phyloP scores from a whole-genome alignment of 768 basidiomycete species.

The Hypholoma sublateritium region DNA sequence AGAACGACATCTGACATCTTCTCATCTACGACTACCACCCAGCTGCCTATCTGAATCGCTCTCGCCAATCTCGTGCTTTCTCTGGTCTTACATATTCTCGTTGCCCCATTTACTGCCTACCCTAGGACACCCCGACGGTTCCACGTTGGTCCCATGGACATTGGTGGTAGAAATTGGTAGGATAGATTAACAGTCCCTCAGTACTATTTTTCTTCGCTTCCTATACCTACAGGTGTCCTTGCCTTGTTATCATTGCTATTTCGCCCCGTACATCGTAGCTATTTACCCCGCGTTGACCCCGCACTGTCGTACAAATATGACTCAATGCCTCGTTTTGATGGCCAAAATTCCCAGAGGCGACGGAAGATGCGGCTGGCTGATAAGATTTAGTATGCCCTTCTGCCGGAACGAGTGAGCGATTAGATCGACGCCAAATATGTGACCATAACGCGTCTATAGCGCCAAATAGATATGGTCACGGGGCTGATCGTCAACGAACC shows the following conservation, averaged over 20 bases:
- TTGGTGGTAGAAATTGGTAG: constrained; percentile 1
- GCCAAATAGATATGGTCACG: constrained; percentile 14
- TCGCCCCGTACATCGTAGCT: not conserved
- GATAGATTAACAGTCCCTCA: constrained; percentile 8
- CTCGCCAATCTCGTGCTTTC: constrained; percentile 11
- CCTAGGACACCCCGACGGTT: constrained; percentile 6
- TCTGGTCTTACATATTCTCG: not conserved
- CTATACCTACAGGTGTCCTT: constrained; percentile 5
- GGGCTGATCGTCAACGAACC: constrained; percentile 13
- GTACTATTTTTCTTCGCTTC: constrained; percentile 4
- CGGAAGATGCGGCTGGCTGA: not conserved
- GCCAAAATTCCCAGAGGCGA: constrained; percentile 6
- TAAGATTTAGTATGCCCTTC: not conserved
- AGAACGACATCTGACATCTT: constrained; percentile 15
- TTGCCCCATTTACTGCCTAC: constrained; percentile 4
- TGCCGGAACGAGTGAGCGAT: constrained; percentile 9
- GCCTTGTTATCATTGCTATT: not conserved
- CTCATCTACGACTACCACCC: constrained; percentile 2
- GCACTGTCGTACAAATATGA: constrained; percentile 13
- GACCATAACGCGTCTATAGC: constrained; percentile 27
- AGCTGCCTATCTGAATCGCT: constrained; percentile 1
- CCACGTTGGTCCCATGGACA: constrained; percentile 3
- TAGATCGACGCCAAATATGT: constrained; percentile 17
- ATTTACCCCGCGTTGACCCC: constrained; percentile 13
- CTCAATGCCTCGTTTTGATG: constrained; percentile 17